Conservation (phyloP, 2,329 filamentous ascomycete genomes). For the Trichoderma cornu-damae region DNA sequence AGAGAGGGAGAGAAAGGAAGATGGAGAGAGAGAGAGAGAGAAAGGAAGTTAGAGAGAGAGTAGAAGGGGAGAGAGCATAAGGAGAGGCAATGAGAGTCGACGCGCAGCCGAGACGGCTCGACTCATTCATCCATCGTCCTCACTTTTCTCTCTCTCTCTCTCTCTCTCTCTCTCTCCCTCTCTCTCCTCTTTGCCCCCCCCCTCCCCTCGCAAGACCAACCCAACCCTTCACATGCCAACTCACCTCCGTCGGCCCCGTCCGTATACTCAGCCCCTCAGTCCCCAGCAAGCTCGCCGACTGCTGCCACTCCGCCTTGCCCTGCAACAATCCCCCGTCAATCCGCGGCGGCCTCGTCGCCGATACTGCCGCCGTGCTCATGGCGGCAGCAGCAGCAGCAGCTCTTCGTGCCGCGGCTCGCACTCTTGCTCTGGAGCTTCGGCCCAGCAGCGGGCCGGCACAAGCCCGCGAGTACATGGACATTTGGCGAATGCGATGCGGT, state of each 20-base stretch:
- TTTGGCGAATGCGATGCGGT: neutral
- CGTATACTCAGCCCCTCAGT: slow-evolving; percentile 27
- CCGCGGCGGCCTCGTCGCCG: neutral
- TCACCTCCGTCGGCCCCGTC: slow-evolving; percentile 30
- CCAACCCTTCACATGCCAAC: neutral
- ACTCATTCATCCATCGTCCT: too few relatives aligned
- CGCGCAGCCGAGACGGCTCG: too few relatives aligned
- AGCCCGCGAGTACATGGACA: slow-evolving; percentile 1
- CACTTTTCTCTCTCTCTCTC: too few relatives aligned
- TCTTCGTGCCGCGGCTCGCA: slow-evolving; percentile 1
- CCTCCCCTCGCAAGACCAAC: neutral
- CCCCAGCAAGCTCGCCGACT: slow-evolving; percentile 11
- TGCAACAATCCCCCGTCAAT: neutral
- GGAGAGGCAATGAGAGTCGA: too few relatives aligned
- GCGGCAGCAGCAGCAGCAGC: too few relatives aligned
- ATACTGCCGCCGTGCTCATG: neutral
- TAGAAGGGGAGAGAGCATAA: too few relatives aligned
- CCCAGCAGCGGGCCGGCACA: neutral
- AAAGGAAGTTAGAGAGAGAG: too few relatives aligned
- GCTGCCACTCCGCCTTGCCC: neutral
- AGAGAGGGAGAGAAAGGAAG: neutral
- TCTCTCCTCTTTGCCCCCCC: neutral
- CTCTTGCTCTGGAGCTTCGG: neutral
- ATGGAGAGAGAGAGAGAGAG: too few relatives aligned
- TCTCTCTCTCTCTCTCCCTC: too few relatives aligned